Percentiles rank a stretch among this genome's conserved stretches.
phyloP scores from a whole-genome alignment of 352 stramenopile genomes.

The Pythium insidiosum region DNA sequence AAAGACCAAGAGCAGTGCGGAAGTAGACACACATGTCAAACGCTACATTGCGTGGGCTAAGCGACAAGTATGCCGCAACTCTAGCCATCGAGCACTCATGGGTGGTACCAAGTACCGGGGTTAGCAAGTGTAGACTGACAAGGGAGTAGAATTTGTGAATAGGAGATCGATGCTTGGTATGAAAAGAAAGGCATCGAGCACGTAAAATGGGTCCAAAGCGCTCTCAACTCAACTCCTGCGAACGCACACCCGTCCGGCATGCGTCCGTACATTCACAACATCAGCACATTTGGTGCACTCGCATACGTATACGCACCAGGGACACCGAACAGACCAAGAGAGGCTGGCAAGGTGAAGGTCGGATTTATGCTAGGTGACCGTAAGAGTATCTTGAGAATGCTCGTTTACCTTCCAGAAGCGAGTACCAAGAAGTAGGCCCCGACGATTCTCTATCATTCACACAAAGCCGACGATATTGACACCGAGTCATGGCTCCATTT shows the following conservation, averaged over 20 bases:
- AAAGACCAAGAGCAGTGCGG: no score
- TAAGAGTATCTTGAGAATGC: neutral
- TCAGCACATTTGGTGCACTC: neutral
- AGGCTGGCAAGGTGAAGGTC: no score
- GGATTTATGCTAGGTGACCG: neutral
- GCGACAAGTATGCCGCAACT: neutral
- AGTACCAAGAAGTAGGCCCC: neutral
- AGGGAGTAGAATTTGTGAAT: conserved; percentile 2
- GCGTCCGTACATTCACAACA: conserved; percentile 1
- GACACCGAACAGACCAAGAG: neutral
- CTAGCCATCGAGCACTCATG: neutral
- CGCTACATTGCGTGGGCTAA: neutral
- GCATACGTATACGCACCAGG: neutral
- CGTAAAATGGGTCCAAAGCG: conserved; percentile 8
- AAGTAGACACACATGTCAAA: no score
- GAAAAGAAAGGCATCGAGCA: neutral
- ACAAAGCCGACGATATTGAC: neutral
- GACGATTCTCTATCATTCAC: neutral
- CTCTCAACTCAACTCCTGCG: conserved; percentile 7
- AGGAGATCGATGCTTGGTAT: conserved; percentile 2
- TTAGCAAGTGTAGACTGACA: neutral
- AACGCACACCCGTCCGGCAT: conserved; percentile 1
- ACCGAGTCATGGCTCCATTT: neutral
- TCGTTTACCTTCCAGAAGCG: neutral
- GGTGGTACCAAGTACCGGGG: neutral